Evolutionary conservation across 176 grass and related monocot genomes (phyloP).

Genomic region (Hsuehochloa calcarea): DNA sequence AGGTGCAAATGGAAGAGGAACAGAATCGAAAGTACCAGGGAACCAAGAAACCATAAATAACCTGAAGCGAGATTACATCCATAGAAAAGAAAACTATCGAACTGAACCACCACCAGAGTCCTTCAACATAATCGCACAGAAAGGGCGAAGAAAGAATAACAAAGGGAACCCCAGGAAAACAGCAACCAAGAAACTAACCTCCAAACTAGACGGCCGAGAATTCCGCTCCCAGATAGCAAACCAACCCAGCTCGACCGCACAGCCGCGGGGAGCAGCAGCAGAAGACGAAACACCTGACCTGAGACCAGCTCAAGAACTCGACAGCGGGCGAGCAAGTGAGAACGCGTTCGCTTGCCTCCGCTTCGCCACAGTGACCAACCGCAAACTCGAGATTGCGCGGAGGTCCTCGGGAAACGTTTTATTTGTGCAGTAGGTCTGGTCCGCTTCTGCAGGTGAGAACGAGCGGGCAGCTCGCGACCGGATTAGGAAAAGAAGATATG

Average conservation of each 20-base stretch:
- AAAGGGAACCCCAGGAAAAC: not conserved
- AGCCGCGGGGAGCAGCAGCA: not conserved
- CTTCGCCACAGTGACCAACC: not conserved
- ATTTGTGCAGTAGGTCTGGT: not conserved
- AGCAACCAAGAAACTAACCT: not conserved
- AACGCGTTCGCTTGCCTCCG: not conserved
- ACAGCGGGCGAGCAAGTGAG: not conserved
- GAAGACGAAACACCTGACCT: not conserved
- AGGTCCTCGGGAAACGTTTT: not conserved
- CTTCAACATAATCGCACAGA: not conserved
- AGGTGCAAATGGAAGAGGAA: slow-evolving; percentile 9
- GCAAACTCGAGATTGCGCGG: too few species aligned
- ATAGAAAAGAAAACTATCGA: not conserved
- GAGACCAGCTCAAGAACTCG: not conserved
- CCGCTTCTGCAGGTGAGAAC: not conserved
- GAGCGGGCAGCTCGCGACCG: not conserved
- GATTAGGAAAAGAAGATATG: not conserved
- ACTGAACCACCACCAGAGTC: not conserved
- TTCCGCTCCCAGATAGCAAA: not conserved
- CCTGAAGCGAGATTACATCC: not conserved
- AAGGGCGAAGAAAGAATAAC: not conserved
- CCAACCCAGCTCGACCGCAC: not conserved
- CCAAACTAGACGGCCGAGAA: not conserved
- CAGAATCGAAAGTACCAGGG: not conserved
- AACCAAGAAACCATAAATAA: not conserved